Percentiles rank a stretch among this genome's conserved stretches.
Evolutionary conservation across 2,329 filamentous ascomycete genomes (phyloP).

Genomic region (Tolypocladium sp.): DNA sequence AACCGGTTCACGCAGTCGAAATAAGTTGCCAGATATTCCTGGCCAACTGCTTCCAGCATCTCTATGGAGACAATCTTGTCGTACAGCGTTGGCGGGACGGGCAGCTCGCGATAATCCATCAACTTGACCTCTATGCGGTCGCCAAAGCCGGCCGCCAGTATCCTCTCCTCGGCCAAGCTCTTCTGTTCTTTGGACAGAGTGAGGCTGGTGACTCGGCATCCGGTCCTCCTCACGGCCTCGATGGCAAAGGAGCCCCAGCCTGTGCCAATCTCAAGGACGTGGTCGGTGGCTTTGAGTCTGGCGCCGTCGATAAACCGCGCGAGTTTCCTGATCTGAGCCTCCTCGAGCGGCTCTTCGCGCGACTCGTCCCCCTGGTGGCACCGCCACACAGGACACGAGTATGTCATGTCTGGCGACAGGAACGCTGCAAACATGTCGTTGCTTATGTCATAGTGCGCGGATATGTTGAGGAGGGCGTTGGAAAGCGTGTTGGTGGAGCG

Average conservation of each 20-base stretch:
- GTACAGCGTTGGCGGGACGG: constrained; percentile 42
- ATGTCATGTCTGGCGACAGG: constrained; percentile 67
- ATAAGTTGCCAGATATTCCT: constrained; percentile 58
- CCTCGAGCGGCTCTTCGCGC: constrained; percentile 46
- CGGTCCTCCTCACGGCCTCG: constrained; percentile 54
- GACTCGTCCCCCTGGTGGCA: background rate
- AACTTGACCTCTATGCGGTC: constrained; percentile 56
- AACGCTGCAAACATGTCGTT: constrained; percentile 71
- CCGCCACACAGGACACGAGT: constrained; percentile 60
- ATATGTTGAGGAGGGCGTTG: constrained; percentile 55
- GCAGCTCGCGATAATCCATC: constrained; percentile 58
- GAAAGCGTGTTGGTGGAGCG: constrained; percentile 47
- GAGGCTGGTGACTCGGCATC: constrained; percentile 59
- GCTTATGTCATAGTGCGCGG: constrained; percentile 66
- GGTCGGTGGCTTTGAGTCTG: constrained; percentile 53
- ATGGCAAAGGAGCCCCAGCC: constrained; percentile 71
- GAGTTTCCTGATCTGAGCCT: constrained; percentile 60
- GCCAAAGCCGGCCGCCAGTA: constrained; percentile 48
- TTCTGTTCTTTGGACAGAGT: constrained; percentile 65
- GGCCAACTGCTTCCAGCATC: constrained; percentile 68
- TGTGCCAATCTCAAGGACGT: constrained; percentile 66
- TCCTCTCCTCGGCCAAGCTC: constrained; percentile 54
- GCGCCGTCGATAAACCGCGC: constrained; percentile 56
- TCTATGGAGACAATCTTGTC: constrained; percentile 70
- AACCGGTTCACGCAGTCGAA: constrained; percentile 55